Base-by-base conservation (phyloP, 2,329 filamentous ascomycete genomes). In the Colletotrichum horii region DNA sequence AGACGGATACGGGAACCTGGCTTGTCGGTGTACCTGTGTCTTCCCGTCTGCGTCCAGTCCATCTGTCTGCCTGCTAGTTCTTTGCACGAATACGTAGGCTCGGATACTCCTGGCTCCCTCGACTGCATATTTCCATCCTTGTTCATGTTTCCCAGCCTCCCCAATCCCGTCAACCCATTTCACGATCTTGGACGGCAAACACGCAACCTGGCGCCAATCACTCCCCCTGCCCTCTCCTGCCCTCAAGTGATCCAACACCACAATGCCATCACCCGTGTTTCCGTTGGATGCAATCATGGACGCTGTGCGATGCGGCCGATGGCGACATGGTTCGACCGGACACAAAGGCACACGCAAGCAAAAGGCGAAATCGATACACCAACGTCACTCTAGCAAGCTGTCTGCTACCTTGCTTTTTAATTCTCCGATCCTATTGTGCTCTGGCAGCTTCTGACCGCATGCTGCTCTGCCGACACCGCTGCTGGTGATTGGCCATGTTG, bases 171-270 rank as follows among this genome's bases (percentile, higher is more conserved):
- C 43, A 60, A 75, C 43, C 26, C 58, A 76, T 74, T 66, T 68
- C 74, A 73, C 64, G 64, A 65, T 76, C 74, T 58, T 32, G 73
- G 74, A 70, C 58, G 58, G 70, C 65, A 73, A 72, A 76, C 70
- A 74, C 74, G 70, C 74, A 76, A 76, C 70, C 64, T 68, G 58
- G 64, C 32, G 58, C 74, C 74, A 69, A 74, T 76, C 74, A 76
- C 4, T 14, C 24, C 22, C 69, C 48, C 36, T 66, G 70, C 43
- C n/a, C 60, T 30, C 61, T 64, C 48, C 28, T 36, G 58, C 58
- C 22, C 34, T 69, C 38, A 30, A 58, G 32, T 43, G 43, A 73
- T 64, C 74, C 58, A 68, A 58, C 56, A 60, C 64, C 58, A 36
- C 24, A 32, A 73, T 76, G 74, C 74, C 74, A 74, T 68, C 48